Conservation (phyloP, 2,329 filamentous ascomycete species). For the Byssoonygena ceratinophila region DNA sequence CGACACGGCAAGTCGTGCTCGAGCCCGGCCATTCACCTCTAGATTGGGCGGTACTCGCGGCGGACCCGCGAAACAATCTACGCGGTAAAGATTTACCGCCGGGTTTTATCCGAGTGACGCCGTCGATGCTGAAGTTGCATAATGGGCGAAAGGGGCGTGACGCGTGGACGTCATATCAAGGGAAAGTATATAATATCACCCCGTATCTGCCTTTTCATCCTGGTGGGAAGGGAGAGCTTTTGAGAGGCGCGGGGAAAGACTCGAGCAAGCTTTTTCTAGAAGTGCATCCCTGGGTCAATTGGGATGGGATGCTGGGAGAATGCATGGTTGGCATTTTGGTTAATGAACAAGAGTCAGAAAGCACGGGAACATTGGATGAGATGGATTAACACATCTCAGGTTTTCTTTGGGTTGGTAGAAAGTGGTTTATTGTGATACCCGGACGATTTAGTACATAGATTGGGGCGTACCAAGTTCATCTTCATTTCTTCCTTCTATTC, state of each 20-base stretch:
- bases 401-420: neutral
- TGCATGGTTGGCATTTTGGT: constrained; percentile 54
- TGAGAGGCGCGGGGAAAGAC: constrained; percentile 57
- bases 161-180: constrained; percentile 82
- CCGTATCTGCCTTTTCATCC: constrained; percentile 88
- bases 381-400: constrained; percentile 44
- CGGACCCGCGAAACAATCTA: constrained; percentile 52
- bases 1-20: constrained; percentile 55
- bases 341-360: constrained; percentile 39
- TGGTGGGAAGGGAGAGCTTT: constrained; percentile 56
- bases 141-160: constrained; percentile 76
- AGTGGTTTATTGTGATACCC: constrained; percentile 1
- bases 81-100: constrained; percentile 45
- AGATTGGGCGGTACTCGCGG: constrained; percentile 79
- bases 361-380: constrained; percentile 39
- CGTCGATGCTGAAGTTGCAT: constrained; percentile 63
- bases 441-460: neutral
- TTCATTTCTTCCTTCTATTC: neutral
- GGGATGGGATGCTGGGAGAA: constrained; percentile 54
- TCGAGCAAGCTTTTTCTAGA: constrained; percentile 52
- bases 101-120: constrained; percentile 62
- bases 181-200: constrained; percentile 86
- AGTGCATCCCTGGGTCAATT: constrained; percentile 58
- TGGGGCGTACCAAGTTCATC: neutral
- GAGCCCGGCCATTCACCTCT: constrained; percentile 88